Percentiles rank a stretch among this genome's conserved stretches.
Evolutionary conservation across 1,284 basidiomycete genomes (phyloP).

Genomic region (Fomes fomentarius): DNA sequence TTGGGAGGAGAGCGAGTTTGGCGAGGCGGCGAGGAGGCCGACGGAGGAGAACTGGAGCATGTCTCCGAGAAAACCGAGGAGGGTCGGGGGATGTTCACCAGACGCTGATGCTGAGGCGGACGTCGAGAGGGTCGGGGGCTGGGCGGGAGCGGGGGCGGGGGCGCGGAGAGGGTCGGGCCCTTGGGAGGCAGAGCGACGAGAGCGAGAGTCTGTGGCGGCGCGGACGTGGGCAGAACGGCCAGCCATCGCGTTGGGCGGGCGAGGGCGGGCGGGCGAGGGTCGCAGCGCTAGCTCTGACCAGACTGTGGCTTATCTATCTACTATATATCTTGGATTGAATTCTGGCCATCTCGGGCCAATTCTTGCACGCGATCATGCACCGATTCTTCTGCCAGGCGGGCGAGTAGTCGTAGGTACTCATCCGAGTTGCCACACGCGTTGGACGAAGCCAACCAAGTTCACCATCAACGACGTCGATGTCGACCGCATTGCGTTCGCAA

Average conservation of each 20-base stretch:
- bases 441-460: conserved; percentile 60
- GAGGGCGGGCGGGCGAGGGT: too few species aligned
- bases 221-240: conserved; percentile 26
- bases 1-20: conserved; percentile 12
- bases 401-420: conserved; percentile 8
- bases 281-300: too few species aligned
- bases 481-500: conserved; percentile 90
- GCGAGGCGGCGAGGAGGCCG: conserved; percentile 19
- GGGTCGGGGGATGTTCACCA: conserved; percentile 20
- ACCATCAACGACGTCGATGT: conserved; percentile 64
- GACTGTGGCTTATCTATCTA: too few species aligned
- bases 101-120: not conserved
- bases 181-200: conserved; percentile 15
- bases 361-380: too few species aligned
- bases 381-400: too few species aligned
- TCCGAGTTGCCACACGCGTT: conserved; percentile 52
- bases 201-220: conserved; percentile 30
- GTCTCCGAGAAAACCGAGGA: conserved; percentile 37
- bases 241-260: conserved; percentile 19
- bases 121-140: not conserved
- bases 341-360: too few species aligned
- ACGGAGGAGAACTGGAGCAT: conserved; percentile 32
- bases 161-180: conserved; percentile 8
- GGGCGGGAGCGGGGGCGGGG: conserved; percentile 7
- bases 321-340: too few species aligned